Evolutionary conservation across 768 basidiomycete genomes (phyloP), one percentile per base, ranked within the genome.

Genomic region (Leccinellum albellum): DNA sequence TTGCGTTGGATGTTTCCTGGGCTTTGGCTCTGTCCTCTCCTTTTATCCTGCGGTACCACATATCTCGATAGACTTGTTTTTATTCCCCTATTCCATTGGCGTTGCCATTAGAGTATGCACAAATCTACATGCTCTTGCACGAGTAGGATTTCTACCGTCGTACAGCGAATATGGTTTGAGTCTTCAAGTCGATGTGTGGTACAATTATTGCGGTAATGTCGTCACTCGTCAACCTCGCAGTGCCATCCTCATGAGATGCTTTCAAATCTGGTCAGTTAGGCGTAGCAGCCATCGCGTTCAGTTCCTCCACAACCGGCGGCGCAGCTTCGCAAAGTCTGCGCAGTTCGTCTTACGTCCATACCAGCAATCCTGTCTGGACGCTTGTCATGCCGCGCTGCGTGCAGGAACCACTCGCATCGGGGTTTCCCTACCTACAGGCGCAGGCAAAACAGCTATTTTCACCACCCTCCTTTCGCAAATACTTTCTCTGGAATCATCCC

Each of bases 381-480:
- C 89, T 4, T 95, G 94, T 69, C 73, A 84, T 2, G 81, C 83
- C 20, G 90, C 94, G 8, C 75, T 96, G 15, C 67, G 74, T 21
- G 70, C 77, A 26, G 91, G 93, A n/a, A 73, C 73, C 46, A 82
- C 85, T 7, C 84, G 92, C 28, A 86, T 94, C 17, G 92, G 91
- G 15, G 88, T 93, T 21, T 92, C 89, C 7, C 74, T 92, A 6
- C 92, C 93, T 44, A 92, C 91, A 31, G 93, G 92, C 24, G 82
- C 90, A 17, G 85, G 85, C 4, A 98, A 98, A 73, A 98, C 95
- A 0, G 90, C 91, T 0, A 88, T 97, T 53, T 98, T 98, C 73
- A 84, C 94, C 35, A 83, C 85, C 3, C 82, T 98, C 21, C 78
- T 96, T 20, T 83, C 85, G 9, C 81, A 84, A 6, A 78, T 96